Evolutionary conservation across 176 grass and related monocot genomes (phyloP).

Genomic region (Oryza longistaminata): DNA sequence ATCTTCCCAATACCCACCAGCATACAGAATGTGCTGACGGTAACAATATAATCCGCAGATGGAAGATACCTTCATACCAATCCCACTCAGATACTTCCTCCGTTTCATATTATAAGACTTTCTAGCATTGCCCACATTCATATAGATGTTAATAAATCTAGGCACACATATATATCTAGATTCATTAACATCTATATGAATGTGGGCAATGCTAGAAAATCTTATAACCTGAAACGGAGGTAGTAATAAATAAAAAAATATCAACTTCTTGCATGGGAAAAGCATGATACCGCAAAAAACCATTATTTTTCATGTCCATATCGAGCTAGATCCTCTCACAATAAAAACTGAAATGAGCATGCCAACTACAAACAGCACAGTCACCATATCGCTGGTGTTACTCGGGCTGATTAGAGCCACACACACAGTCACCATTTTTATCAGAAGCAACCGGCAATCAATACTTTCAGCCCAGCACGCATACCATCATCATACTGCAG

Average conservation of each 20-base stretch:
- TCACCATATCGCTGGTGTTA: background rate
- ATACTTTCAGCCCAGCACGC: background rate
- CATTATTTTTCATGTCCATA: slow-evolving; percentile 10
- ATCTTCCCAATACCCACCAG: background rate
- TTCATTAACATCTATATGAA: too few species aligned
- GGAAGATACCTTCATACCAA: background rate
- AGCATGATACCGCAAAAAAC: background rate
- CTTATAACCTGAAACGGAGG: too few species aligned
- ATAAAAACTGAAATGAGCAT: slow-evolving; percentile 31
- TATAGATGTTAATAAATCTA: too few species aligned
- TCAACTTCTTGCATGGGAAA: slow-evolving; percentile 19
- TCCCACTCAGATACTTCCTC: background rate
- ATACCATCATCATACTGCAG: background rate
- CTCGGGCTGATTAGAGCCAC: background rate
- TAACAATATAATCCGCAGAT: background rate
- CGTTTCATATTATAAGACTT: too few species aligned
- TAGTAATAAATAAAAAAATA: background rate
- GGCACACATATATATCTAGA: too few species aligned
- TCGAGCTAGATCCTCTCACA: background rate
- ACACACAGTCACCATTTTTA: background rate
- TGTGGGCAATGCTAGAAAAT: too few species aligned
- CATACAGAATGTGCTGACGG: slow-evolving; percentile 12
- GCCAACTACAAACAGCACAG: background rate
- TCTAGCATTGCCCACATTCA: too few species aligned
- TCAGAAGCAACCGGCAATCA: background rate